Evolutionary conservation across 352 stramenopile species (phyloP).

Genomic region (Globisporangium paddicum): DNA sequence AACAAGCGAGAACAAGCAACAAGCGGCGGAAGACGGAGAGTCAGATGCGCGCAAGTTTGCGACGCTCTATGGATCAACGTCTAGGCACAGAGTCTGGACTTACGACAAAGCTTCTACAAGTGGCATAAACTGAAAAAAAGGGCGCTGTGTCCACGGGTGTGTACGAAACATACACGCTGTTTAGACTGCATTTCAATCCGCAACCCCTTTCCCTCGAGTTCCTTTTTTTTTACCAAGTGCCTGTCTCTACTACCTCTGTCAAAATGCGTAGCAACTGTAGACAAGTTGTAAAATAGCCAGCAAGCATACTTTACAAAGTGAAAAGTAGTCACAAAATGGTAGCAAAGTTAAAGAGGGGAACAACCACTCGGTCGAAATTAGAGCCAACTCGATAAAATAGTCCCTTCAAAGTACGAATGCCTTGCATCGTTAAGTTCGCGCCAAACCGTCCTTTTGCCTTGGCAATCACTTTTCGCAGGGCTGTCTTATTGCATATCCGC

Average conservation of each 20-base stretch:
- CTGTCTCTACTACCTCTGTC: background rate
- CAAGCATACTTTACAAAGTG: background rate
- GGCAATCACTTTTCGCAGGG: background rate
- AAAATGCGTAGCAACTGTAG: background rate
- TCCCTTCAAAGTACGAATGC: slow-evolving; percentile 4
- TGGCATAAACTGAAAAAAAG: no score
- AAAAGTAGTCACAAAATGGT: background rate
- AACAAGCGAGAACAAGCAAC: slow-evolving; percentile 3
- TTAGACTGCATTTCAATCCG: background rate
- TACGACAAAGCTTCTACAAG: no score
- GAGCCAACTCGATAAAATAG: background rate
- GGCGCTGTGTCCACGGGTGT: no score
- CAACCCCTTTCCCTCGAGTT: background rate
- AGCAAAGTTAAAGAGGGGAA: background rate
- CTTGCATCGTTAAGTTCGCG: background rate
- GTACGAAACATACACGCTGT: background rate
- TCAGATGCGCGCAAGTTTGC: background rate
- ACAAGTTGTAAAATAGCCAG: background rate
- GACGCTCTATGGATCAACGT: background rate
- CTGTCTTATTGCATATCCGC: no score
- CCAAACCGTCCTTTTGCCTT: background rate
- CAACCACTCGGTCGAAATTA: background rate
- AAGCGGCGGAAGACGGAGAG: background rate
- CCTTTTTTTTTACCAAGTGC: background rate
- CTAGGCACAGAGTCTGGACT: background rate